phyloP scores from a whole-genome alignment of 345 rosid genomes.

The Eucalyptus victrix region DNA sequence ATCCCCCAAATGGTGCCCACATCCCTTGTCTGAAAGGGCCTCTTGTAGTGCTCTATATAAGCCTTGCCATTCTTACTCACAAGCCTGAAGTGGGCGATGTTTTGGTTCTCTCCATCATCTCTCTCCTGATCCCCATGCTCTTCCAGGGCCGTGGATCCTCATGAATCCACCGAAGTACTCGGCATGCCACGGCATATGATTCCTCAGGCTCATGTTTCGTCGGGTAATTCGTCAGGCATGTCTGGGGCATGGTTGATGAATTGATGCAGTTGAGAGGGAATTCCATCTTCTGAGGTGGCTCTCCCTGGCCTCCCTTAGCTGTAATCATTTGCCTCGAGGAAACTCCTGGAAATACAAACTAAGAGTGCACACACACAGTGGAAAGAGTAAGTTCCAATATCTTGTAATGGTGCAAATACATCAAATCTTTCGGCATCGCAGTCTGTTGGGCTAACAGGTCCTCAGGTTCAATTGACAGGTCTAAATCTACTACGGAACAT shows the following conservation, averaged over 20 bases:
- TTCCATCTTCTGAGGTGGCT: background rate
- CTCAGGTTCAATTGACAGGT: background rate
- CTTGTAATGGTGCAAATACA: background rate
- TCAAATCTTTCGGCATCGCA: background rate
- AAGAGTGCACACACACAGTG: background rate
- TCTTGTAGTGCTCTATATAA: slow-evolving; percentile 8
- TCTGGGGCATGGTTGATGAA: background rate
- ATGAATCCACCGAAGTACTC: slow-evolving; percentile 19
- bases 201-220: background rate
- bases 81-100: slow-evolving; percentile 15
- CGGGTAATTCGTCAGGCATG: background rate
- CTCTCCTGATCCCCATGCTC: slow-evolving; percentile 9
- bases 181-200: background rate
- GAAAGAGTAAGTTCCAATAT: background rate
- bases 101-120: slow-evolving; percentile 1
- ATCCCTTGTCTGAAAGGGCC: slow-evolving; percentile 14
- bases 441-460: background rate
- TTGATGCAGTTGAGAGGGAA: background rate
- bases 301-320: background rate
- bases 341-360: background rate
- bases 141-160: slow-evolving; percentile 23
- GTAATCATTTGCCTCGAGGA: background rate
- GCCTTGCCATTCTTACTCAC: slow-evolving; percentile 14
- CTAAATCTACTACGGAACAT: background rate
- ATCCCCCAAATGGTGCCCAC: slow-evolving; percentile 22